Conservation (phyloP, 768 basidiomycete species). For the Russula foetens region DNA sequence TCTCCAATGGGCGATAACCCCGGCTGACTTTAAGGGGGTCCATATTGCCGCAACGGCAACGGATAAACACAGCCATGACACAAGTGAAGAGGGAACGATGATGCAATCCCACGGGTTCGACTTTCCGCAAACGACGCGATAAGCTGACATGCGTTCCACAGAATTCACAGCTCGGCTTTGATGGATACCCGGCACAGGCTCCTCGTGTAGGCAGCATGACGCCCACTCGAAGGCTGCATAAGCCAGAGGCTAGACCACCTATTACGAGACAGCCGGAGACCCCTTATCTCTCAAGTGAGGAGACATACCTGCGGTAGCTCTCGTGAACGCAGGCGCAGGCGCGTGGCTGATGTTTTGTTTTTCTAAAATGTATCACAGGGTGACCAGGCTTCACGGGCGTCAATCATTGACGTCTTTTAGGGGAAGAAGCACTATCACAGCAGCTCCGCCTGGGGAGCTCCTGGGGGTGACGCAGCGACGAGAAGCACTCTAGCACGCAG, state of each 20-base stretch:
- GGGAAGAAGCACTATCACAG: neutral
- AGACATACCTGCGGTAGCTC: neutral
- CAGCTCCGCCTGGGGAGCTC: neutral
- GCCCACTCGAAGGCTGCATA: neutral
- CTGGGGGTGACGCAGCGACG: conserved; percentile 7
- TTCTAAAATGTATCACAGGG: too few relatives aligned
- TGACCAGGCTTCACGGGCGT: neutral
- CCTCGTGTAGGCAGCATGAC: conserved; percentile 9
- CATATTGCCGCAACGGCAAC: neutral
- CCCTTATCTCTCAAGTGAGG: conserved; percentile 2
- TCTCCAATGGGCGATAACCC: neutral
- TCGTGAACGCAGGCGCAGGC: neutral
- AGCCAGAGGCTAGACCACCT: conserved; percentile 1
- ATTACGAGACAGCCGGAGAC: conserved; percentile 1
- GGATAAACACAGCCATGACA: neutral
- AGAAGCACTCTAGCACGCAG: neutral
- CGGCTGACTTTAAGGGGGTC: neutral
- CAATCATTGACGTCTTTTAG: neutral
- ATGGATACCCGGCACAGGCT: neutral
- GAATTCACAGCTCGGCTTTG: neutral
- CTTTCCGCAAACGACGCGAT: conserved; percentile 3
- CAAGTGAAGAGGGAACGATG: neutral
- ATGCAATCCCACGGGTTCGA: conserved; percentile 5
- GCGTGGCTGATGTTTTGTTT: neutral
- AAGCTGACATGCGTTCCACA: neutral